Evolutionary conservation across 352 stramenopile species (phyloP).

Genomic region (Aphanomyces euteiches): DNA sequence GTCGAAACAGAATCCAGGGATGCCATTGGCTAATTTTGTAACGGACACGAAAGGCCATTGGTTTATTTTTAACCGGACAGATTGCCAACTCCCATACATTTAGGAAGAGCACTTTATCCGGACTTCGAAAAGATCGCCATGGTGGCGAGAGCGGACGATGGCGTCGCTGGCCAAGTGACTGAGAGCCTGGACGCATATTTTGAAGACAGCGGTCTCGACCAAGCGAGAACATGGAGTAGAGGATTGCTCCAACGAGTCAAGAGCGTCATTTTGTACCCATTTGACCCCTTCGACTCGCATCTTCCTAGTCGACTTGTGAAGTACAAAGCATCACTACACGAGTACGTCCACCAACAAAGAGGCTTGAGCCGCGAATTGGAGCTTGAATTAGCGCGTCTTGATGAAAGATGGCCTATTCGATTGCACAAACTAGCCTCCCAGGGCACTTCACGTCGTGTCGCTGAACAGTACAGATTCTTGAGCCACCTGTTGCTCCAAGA

Average conservation of each 20-base stretch:
- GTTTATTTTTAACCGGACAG: no score
- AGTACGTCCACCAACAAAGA: neutral
- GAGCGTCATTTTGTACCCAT: neutral
- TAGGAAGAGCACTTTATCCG: no score
- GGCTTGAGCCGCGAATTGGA: neutral
- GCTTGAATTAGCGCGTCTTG: neutral
- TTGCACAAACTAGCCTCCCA: neutral
- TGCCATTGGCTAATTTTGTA: no score
- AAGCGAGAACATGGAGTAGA: neutral
- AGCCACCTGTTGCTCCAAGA: conserved; percentile 15
- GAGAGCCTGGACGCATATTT: no score
- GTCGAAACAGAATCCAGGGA: no score
- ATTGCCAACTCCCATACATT: no score
- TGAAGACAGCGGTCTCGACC: no score
- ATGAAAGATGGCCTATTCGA: neutral
- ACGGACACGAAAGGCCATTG: no score
- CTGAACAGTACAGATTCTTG: conserved; percentile 12
- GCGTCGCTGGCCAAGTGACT: no score
- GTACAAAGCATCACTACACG: neutral
- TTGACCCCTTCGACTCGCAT: neutral
- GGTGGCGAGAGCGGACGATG: no score
- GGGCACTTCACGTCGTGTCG: neutral
- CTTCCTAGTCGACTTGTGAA: neutral
- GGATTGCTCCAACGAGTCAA: neutral
- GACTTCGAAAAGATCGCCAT: no score